Evolutionary conservation across 1,139 yeast genomes (phyloP).

Genomic region (Tardiomyces depauwii): DNA sequence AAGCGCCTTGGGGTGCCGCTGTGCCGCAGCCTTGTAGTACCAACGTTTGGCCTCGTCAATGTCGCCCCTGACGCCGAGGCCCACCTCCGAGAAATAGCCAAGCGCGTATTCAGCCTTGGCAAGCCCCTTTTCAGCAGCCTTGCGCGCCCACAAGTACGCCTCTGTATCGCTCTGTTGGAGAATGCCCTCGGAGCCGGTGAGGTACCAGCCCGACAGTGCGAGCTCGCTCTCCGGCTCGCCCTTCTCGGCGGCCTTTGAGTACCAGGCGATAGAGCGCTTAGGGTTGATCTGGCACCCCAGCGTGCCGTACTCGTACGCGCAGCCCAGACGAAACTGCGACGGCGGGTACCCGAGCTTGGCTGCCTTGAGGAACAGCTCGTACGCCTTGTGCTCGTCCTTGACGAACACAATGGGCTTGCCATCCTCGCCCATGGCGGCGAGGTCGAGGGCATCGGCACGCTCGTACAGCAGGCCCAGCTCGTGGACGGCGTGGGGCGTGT

Average conservation of each 20-base stretch:
- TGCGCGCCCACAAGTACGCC: constrained; percentile 83
- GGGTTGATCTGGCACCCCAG: constrained; percentile 57
- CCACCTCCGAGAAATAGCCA: constrained; percentile 73
- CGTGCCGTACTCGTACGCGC: constrained; percentile 79
- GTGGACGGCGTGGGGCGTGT: constrained; percentile 44
- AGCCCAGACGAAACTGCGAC: constrained; percentile 79
- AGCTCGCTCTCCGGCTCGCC: constrained; percentile 84
- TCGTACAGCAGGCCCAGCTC: constrained; percentile 67
- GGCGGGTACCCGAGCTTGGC: constrained; percentile 69
- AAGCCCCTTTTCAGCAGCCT: constrained; percentile 70
- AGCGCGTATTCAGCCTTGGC: constrained; percentile 77
- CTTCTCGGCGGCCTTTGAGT: constrained; percentile 56
- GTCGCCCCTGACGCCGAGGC: constrained; percentile 51
- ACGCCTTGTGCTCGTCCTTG: constrained; percentile 45
- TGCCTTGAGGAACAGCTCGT: constrained; percentile 61
- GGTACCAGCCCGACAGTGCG: constrained; percentile 86
- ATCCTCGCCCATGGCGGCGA: constrained; percentile 1
- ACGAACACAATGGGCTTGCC: constrained; percentile 13
- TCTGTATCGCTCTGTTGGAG: constrained; percentile 62
- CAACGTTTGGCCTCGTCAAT: constrained; percentile 38
- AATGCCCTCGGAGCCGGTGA: constrained; percentile 68
- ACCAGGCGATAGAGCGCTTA: constrained; percentile 80
- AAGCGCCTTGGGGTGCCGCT: constrained; percentile 46
- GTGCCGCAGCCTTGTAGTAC: constrained; percentile 48
- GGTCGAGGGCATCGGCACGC: constrained; percentile 38